phyloP scores from a whole-genome alignment of 768 basidiomycete genomes.

The Kwoniella mangroviensis region DNA sequence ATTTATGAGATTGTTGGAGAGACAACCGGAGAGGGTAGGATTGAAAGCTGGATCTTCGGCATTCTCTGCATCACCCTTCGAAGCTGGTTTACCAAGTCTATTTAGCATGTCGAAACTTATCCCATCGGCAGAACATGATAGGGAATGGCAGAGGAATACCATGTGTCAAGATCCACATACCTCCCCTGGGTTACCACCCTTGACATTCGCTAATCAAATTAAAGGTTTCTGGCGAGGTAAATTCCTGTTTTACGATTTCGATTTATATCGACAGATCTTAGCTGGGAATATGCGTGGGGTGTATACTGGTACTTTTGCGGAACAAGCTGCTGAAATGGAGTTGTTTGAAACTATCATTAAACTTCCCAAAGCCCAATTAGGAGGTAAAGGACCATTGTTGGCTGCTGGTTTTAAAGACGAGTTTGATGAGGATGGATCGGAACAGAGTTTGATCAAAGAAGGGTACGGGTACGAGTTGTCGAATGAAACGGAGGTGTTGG shows the following conservation, averaged over 20 bases:
- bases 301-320: conserved; percentile 51
- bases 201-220: conserved; percentile 40
- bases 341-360: conserved; percentile 50
- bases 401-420: conserved; percentile 44
- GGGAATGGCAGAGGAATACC: conserved; percentile 51
- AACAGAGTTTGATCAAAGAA: conserved; percentile 33
- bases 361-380: conserved; percentile 47
- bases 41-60: conserved; percentile 33
- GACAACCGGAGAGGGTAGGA: conserved; percentile 43
- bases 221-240: conserved; percentile 53
- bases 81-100: conserved; percentile 24
- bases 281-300: conserved; percentile 48
- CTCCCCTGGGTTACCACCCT: conserved; percentile 47
- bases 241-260: conserved; percentile 53
- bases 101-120: conserved; percentile 27
- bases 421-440: conserved; percentile 26
- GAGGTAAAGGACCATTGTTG: conserved; percentile 47
- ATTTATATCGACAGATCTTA: conserved; percentile 47
- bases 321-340: conserved; percentile 47
- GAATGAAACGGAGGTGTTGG: conserved; percentile 38
- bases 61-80: conserved; percentile 22
- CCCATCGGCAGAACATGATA: conserved; percentile 43
- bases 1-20: conserved; percentile 49
- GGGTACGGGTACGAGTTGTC: conserved; percentile 51
- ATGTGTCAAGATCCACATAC: conserved; percentile 52